phyloP scores from a whole-genome alignment of 2,329 filamentous ascomycete genomes.

The Ceratocystis eucalypticola region DNA sequence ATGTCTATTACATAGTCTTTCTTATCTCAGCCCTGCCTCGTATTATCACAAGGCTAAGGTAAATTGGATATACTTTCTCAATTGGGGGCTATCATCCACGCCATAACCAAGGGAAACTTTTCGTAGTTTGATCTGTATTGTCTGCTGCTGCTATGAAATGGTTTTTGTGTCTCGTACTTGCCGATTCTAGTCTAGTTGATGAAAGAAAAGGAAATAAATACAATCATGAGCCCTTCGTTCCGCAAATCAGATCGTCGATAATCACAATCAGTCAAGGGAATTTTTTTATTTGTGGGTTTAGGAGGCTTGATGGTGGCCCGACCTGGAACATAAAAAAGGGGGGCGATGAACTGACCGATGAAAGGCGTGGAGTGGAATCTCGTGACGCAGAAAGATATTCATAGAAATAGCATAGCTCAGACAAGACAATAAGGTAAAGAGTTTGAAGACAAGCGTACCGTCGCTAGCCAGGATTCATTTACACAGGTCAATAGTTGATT shows the following conservation, averaged over 20 bases:
- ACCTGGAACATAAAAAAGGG: slow-evolving; percentile 5
- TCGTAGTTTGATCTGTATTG: neutral
- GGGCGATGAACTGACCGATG: neutral
- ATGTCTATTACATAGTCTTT: neutral
- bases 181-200: neutral
- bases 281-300: slow-evolving; percentile 11
- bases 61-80: neutral
- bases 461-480: no score
- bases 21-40: neutral
- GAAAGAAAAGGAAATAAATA: neutral
- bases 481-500: no score
- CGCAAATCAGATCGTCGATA: slow-evolving; percentile 8
- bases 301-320: neutral
- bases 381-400: neutral
- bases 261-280: slow-evolving; percentile 7
- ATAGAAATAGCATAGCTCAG: neutral
- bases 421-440: neutral
- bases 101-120: neutral
- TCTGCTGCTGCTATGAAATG: neutral
- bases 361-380: neutral
- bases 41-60: slow-evolving; percentile 1
- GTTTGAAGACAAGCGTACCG: neutral
- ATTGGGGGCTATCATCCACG: neutral
- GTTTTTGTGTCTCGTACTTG: no score
- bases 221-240: neutral